Conservation (phyloP, 139 green algal species). For the Picochlorum costavermella region DNA sequence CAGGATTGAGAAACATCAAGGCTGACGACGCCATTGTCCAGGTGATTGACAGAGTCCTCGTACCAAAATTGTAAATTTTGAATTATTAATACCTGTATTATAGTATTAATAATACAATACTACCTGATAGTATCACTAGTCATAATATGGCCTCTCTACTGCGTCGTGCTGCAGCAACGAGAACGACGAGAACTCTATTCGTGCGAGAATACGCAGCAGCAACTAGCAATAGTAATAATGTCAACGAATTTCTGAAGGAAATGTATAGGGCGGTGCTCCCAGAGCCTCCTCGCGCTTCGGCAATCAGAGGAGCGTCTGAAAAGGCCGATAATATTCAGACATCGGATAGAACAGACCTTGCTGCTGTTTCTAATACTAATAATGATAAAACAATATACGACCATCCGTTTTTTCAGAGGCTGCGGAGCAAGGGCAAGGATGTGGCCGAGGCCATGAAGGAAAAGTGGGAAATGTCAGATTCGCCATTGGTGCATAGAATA, state of each 20-base stretch:
- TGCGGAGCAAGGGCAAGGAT: constrained; percentile 51
- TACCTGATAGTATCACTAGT: too few species aligned
- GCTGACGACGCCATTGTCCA: not conserved
- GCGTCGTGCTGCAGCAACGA: too few species aligned
- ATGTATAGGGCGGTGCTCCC: constrained; percentile 22
- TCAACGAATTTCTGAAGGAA: not conserved
- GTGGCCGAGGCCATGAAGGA: constrained; percentile 75
- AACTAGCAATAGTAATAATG: too few species aligned
- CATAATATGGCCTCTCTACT: too few species aligned
- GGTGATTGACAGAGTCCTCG: constrained; percentile 1
- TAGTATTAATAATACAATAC: too few species aligned
- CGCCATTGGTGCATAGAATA: constrained; percentile 81
- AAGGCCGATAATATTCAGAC: constrained; percentile 19
- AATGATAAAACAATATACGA: constrained; percentile 19
- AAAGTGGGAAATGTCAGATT: constrained; percentile 88
- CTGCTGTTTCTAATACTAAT: constrained; percentile 4
- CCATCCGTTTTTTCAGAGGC: constrained; percentile 40
- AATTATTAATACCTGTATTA: too few species aligned
- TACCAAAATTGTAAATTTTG: not conserved
- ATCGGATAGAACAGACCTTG: constrained; percentile 3
- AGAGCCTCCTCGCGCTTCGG: constrained; percentile 16
- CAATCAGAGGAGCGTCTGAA: constrained; percentile 21
- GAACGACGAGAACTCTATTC: too few species aligned
- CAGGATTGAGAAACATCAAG: not conserved
- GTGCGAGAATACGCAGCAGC: too few species aligned